Conservation (phyloP, 2,329 filamentous ascomycete species). For the Myrmaecium sp. region DNA sequence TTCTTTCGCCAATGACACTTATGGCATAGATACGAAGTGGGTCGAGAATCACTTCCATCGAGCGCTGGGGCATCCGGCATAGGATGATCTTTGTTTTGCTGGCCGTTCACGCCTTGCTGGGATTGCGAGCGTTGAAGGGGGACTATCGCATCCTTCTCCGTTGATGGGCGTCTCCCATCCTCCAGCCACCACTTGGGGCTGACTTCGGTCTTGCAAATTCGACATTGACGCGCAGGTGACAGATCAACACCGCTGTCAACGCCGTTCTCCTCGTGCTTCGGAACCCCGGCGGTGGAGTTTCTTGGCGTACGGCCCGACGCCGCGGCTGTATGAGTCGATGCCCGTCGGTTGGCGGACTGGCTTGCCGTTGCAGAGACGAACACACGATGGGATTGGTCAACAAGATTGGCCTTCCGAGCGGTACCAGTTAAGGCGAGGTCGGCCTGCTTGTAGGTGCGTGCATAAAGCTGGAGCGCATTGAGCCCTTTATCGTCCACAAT, state of each 20-base stretch:
- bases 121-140: conserved; percentile 9
- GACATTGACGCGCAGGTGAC: conserved; percentile 23
- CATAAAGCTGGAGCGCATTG: conserved; percentile 73
- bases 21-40: conserved; percentile 25
- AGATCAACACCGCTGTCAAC: too few relatives aligned
- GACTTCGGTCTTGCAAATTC: conserved; percentile 41
- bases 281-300: conserved; percentile 12
- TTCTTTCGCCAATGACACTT: conserved; percentile 31
- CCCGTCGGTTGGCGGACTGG: conserved; percentile 19
- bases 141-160: conserved; percentile 8
- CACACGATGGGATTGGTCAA: conserved; percentile 45
- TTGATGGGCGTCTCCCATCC: conserved; percentile 11
- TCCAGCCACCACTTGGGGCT: conserved; percentile 44
- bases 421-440: conserved; percentile 82
- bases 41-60: conserved; percentile 7
- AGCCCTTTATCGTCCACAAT: conserved; percentile 50
- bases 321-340: conserved; percentile 21
- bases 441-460: conserved; percentile 83
- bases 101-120: conserved; percentile 9
- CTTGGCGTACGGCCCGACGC: conserved; percentile 17
- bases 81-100: conserved; percentile 9
- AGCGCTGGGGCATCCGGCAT: conserved; percentile 15
- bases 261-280: conserved; percentile 1
- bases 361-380: conserved; percentile 17
- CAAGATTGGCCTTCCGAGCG: conserved; percentile 75